Evolutionary conservation across 768 basidiomycete species (phyloP), one percentile per base, ranked within the genome.

Genomic region (Leccinum imitatum): DNA sequence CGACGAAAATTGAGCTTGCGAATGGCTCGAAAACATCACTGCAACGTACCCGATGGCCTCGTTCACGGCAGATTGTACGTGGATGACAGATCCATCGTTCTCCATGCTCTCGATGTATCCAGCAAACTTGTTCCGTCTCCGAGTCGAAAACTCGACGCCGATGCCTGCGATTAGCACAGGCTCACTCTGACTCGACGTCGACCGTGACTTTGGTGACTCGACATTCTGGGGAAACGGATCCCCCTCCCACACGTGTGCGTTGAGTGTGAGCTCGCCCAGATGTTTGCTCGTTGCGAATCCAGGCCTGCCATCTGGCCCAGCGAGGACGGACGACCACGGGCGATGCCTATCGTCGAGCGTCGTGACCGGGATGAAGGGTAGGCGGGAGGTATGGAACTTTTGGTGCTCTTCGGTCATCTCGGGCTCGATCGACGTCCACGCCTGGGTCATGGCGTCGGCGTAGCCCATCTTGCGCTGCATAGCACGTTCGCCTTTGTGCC

Each of bases 121-220:
- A 0, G 85, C 86, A 60, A 88, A 82, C 67, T 87, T 88, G 63
- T 85, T 86, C 57, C 87, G 77, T 62, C 84, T 69, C 21, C 87
- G 71, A 3, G 84, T 87, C 33, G 79, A 72, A 54, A 85, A 79
- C 59, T 88, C 83, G 51, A 88, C 77, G 1, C 86, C 87, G 44
- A 88, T 82, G 0, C 87, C 86, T 4, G 84, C 84, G 17, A 84
- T 73, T 21, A 85, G 69, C 60, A 73, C 71, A 1, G 65, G 44
- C 44, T 15, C 44, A 11, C n/a, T 19, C 41, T n/a, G 62, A 4
- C 19, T 14, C 1, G 37, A 50, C 13, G 6, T 58, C 14, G 62
- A 39, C 6, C 17, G n/a, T 44, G 41, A n/a, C n/a, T 44, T 44
- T 17, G 41, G 10, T 21, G 19, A 19, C 44, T 46, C 44, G 11